Evolutionary conservation across 371 early-diverging fungal species (phyloP).

Genomic region (Mucor saturninus): DNA sequence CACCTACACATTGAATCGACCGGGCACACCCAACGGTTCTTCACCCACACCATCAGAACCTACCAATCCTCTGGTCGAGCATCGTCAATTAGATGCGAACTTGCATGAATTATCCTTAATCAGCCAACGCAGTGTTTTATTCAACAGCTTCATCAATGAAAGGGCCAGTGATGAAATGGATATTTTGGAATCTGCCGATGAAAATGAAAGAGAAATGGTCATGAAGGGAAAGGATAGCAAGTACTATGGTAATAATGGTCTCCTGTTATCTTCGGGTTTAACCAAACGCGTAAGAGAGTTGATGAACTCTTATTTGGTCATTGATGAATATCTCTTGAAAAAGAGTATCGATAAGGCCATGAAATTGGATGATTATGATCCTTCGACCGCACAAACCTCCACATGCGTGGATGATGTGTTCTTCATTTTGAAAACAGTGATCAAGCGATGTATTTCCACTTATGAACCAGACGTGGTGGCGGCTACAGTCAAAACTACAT

Average conservation of each 20-base stretch:
- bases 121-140: conserved; percentile 76
- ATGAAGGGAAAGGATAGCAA: conserved; percentile 54
- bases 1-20: conserved; percentile 17
- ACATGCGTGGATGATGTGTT: conserved; percentile 93
- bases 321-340: conserved; percentile 78
- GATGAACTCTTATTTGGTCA: conserved; percentile 70
- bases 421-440: conserved; percentile 82
- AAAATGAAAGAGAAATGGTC: conserved; percentile 41
- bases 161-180: conserved; percentile 57
- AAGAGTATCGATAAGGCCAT: conserved; percentile 77
- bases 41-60: conserved; percentile 13
- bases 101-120: conserved; percentile 82
- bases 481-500: conserved; percentile 64
- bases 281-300: conserved; percentile 67
- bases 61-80: conserved; percentile 62
- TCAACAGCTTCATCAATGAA: conserved; percentile 76
- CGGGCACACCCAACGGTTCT: conserved; percentile 11
- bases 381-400: conserved; percentile 69
- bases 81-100: conserved; percentile 75
- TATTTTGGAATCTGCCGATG: conserved; percentile 24
- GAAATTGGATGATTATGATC: conserved; percentile 61
- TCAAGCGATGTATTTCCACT: conserved; percentile 75
- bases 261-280: conserved; percentile 58
- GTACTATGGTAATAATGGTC: conserved; percentile 53
- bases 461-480: conserved; percentile 69